Base-by-base conservation (phyloP, 768 basidiomycete species). In the Ramaria rubella region DNA sequence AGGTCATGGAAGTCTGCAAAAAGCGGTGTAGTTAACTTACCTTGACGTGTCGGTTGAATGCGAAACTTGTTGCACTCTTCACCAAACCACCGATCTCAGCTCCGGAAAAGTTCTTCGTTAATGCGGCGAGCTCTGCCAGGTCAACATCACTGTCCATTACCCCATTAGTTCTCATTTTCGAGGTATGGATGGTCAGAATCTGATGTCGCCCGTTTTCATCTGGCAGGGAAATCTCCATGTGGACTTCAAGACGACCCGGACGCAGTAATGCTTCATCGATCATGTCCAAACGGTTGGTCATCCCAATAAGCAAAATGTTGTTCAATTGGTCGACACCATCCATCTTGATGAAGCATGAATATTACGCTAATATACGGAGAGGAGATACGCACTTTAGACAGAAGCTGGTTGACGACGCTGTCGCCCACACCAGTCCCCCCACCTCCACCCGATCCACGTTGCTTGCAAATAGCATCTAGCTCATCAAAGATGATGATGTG, bases 401-500 rank as follows among this genome's bases (percentile, higher is more conserved):
- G 78, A 48, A 99, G 81, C 73, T 99, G 96, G 71, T 98, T 99
- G 70, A 99, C 96, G 19, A 98, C 90, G 19, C 87, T 97, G 69
- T 99, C 96, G n/a, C 94, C 95, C 4, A 99, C 96, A 45, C 96
- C 96, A 8, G 96, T 98, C 2, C 94, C 92, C 57, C 55, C 55
- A 29, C 55, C 55, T 45, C 27, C 55, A 56, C 55, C 55, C 7
- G 91, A 90, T 4, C 96, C 96, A 80, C 96, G 87, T 65, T 98
- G 96, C 69, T 97, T 99, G 79, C 94, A 97, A 61, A 99, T 90
- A 15, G 96, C 96, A 66, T 99, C 96, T 63, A 99, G 71, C 72
- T 99, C 96, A 69, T 99, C 96, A 65, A 99, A 99, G 59, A 99
- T 99, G 73, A 99, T 97, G 74, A 99, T 98, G 66, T 99, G 96